Base-by-base conservation (phyloP, 2,329 filamentous ascomycete genomes). In the Raffaelea arxii region DNA sequence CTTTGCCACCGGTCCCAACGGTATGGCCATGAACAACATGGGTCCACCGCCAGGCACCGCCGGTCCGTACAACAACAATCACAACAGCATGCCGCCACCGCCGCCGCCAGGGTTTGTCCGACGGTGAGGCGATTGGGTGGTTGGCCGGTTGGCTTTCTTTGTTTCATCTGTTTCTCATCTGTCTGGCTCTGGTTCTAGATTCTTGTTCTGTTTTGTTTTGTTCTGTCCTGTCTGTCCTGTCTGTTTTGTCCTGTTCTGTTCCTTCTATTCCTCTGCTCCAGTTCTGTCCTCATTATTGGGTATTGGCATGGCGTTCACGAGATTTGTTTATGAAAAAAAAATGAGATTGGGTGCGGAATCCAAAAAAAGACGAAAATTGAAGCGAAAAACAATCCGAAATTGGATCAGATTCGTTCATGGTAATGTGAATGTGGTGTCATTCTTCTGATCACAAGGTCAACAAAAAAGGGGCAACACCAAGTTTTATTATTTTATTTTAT, bases 1-100 rank as follows among this genome's bases (percentile, higher is more conserved):
- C 1, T 71, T 71, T 18, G 30, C 45, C 6, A 55, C 59, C 3
- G 65, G 64, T 32, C 59, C 65, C 25, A 62, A 61, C 12, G 61
- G 61, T 9, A 55, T 54, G 5, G 54, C 59, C 22, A 56, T 59
- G 23, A n/a, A n/a, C n/a, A n/a, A n/a, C n/a, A n/a, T n/a, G n/a
- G n/a, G n/a, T n/a, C 49, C 51, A n/a, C 63, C 69, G 9, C 46
- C 49, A 3, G 30, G 44, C 6, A 21, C 19, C 12, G 46, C 49
- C 18, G 35, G 27, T 2, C n/a, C 27, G 10, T 35, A 46, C 37
- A 43, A 46, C 36, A 49, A 48, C 36, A 44, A 44, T 35, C 44
- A 46, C 36, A 49, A 48, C 36, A 44, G 46, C 18, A 53, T 53
- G 51, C 49, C 49, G 19, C 51, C 51, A 4, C 46, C 46, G 18